A percentile compares a stretch with the other conserved stretches of the same genome.
Conservation (phyloP, 495 filamentous ascomycete species). For the Hypoxylon fragiforme region DNA sequence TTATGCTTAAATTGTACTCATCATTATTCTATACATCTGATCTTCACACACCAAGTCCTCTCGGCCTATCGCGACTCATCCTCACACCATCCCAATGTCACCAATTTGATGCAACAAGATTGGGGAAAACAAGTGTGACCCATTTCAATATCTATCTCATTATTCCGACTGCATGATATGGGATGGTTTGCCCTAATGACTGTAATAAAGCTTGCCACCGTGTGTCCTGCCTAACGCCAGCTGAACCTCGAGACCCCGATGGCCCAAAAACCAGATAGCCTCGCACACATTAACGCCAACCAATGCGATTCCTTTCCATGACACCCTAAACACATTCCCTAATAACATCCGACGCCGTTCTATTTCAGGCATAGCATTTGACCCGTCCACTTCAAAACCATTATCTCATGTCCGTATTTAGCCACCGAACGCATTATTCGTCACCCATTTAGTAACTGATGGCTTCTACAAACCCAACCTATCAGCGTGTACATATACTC, state of each 20-base stretch:
- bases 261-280: constrained; percentile 11
- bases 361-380: constrained; percentile 11
- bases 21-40: no score
- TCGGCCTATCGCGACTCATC: no score
- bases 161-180: no score
- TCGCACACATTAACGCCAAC: constrained; percentile 18
- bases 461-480: background rate
- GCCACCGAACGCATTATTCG: constrained; percentile 8
- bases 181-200: no score
- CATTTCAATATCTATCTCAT: no score
- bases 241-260: background rate
- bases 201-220: background rate
- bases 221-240: constrained; percentile 9
- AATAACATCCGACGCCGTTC: constrained; percentile 19
- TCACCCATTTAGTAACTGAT: constrained; percentile 2
- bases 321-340: constrained; percentile 7
- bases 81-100: no score
- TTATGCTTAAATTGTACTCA: no score
- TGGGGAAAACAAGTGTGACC: no score
- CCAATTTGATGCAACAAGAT: no score
- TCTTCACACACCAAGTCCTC: no score
- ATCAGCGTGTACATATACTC: background rate
- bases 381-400: constrained; percentile 1
- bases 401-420: constrained; percentile 14
- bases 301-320: constrained; percentile 18